Conservation (phyloP, 1,139 yeast species). For the Saccharomyces hybrid region DNA sequence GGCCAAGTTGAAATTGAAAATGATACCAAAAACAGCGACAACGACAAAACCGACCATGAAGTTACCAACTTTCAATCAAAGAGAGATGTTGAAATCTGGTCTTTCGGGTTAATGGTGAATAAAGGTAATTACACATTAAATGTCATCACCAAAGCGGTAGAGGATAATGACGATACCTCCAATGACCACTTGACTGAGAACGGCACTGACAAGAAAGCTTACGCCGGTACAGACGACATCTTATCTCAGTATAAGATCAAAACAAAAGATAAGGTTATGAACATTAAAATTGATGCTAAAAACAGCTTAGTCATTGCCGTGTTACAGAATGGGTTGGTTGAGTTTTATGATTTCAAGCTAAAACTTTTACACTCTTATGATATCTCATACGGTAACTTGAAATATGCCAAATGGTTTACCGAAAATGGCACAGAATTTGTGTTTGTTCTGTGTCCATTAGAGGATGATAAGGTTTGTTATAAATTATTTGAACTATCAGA, state of each 20-base stretch:
- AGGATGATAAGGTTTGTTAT: slow-evolving; percentile 19
- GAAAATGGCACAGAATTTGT: slow-evolving; percentile 15
- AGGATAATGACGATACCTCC: neutral
- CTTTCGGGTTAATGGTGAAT: slow-evolving; percentile 3
- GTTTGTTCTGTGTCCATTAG: slow-evolving; percentile 20
- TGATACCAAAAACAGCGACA: neutral
- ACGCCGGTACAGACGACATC: too few species aligned
- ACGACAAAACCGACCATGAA: neutral
- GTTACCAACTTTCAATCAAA: slow-evolving; percentile 2
- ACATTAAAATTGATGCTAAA: slow-evolving; percentile 16
- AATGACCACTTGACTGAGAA: neutral
- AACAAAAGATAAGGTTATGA: slow-evolving; percentile 32
- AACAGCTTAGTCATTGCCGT: slow-evolving; percentile 37
- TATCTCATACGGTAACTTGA: slow-evolving; percentile 20
- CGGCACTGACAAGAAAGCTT: neutral
- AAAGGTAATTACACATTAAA: slow-evolving; percentile 2
- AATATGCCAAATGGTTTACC: slow-evolving; percentile 18
- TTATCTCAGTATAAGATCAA: slow-evolving; percentile 20
- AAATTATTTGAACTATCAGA: slow-evolving; percentile 21
- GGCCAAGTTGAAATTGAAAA: neutral
- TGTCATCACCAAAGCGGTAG: neutral
- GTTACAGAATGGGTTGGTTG: slow-evolving; percentile 40
- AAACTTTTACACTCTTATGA: slow-evolving; percentile 20
- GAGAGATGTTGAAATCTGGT: slow-evolving; percentile 5
- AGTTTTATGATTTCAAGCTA: slow-evolving; percentile 30